Conservation (phyloP, 1,284 basidiomycete species). For the Leucocoprinus gongylophorus region DNA sequence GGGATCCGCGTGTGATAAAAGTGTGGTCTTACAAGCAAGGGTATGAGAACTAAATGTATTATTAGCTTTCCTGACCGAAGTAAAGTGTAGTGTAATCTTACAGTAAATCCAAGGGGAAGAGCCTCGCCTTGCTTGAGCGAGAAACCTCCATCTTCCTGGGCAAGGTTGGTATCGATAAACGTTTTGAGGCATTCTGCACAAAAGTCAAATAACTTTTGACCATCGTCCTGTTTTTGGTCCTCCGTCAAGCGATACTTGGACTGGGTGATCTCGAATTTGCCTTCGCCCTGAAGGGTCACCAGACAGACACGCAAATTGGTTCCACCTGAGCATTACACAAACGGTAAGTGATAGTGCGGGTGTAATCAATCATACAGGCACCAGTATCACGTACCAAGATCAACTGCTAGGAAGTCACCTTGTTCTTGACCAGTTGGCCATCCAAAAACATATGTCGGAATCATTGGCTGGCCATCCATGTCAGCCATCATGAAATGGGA, state of each 20-base stretch:
- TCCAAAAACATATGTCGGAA: constrained; percentile 95
- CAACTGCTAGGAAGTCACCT: constrained; percentile 90
- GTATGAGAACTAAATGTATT: constrained; percentile 72
- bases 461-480: constrained; percentile 63
- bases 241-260: constrained; percentile 96
- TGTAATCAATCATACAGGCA: background rate
- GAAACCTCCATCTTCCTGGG: constrained; percentile 47
- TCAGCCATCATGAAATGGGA: background rate
- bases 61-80: constrained; percentile 4
- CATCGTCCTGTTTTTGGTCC: constrained; percentile 98
- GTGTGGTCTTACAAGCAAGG: constrained; percentile 67
- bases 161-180: constrained; percentile 79
- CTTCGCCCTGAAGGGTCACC: constrained; percentile 84
- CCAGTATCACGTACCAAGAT: constrained; percentile 61
- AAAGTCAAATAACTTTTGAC: constrained; percentile 93
- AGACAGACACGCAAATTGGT: constrained; percentile 98
- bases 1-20: background rate
- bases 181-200: constrained; percentile 91
- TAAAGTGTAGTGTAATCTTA: constrained; percentile 33
- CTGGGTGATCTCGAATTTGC: constrained; percentile 97
- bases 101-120: constrained; percentile 90
- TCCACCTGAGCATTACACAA: constrained; percentile 47
- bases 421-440: constrained; percentile 90
- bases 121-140: constrained; percentile 62
- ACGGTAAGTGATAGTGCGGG: constrained; percentile 1